A percentile compares a stretch with the other conserved stretches of the same genome.
Evolutionary conservation across 768 basidiomycete genomes (phyloP).

Genomic region (Myochromella boudieri): DNA sequence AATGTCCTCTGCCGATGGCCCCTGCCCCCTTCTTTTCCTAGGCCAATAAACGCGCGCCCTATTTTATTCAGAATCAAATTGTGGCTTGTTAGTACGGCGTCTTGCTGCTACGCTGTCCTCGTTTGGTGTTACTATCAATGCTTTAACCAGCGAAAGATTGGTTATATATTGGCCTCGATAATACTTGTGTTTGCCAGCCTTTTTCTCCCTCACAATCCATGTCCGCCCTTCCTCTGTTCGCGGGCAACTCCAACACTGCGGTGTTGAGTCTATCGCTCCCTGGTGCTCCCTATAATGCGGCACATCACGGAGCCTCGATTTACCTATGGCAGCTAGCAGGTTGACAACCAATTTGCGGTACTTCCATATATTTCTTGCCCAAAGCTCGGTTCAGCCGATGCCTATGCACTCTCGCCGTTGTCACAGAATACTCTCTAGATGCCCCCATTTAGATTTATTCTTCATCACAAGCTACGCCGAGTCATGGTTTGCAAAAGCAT

Average conservation of each 20-base stretch:
- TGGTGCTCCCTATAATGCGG: neutral
- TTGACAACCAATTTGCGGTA: neutral
- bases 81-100: neutral
- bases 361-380: neutral
- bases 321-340: neutral
- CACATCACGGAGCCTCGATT: neutral
- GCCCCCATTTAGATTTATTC: neutral
- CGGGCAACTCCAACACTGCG: neutral
- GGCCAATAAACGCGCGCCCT: no score
- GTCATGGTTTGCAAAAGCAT: neutral
- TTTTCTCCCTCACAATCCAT: neutral
- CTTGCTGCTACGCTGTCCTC: neutral
- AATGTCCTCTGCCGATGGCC: no score
- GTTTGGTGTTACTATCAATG: neutral
- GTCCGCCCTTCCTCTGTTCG: neutral
- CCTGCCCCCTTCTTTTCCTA: no score
- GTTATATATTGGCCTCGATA: slow-evolving; percentile 2
- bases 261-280: neutral
- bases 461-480: slow-evolving; percentile 1
- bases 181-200: neutral
- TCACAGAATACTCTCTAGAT: neutral
- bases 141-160: slow-evolving; percentile 2
- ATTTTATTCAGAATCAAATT: neutral
- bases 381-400: neutral
- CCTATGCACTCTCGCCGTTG: neutral